Evolutionary conservation across 2,329 filamentous ascomycete genomes (phyloP).

Genomic region (Xylaria sp.): DNA sequence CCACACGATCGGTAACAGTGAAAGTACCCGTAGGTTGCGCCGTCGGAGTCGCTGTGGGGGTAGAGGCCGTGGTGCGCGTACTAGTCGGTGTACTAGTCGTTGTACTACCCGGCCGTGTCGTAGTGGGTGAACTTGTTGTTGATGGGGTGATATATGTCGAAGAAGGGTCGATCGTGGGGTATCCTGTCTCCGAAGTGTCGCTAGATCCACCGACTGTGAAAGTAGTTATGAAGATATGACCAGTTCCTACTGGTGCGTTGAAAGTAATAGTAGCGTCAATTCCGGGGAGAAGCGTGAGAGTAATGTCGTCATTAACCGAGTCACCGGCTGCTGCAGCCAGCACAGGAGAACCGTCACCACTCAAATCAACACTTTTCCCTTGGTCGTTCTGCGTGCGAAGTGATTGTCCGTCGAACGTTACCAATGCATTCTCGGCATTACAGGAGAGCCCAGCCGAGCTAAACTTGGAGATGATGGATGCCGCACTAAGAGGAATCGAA

Average conservation of each 20-base stretch:
- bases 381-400: constrained; percentile 51
- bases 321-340: constrained; percentile 39
- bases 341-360: constrained; percentile 40
- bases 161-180: constrained; percentile 37
- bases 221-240: constrained; percentile 49
- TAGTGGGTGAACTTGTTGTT: constrained; percentile 40
- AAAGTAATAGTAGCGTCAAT: constrained; percentile 52
- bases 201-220: constrained; percentile 39
- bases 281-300: constrained; percentile 49
- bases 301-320: constrained; percentile 51
- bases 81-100: constrained; percentile 32
- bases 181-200: constrained; percentile 41
- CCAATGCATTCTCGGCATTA: constrained; percentile 84
- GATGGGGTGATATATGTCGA: constrained; percentile 43
- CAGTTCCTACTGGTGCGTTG: constrained; percentile 42
- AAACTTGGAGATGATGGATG: constrained; percentile 78
- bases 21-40: constrained; percentile 55
- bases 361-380: constrained; percentile 44
- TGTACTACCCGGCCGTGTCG: constrained; percentile 19
- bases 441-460: constrained; percentile 82
- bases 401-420: constrained; percentile 78
- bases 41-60: constrained; percentile 33
- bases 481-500: constrained; percentile 77
- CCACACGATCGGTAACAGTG: constrained; percentile 62
- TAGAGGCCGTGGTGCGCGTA: constrained; percentile 25